Evolutionary conservation across 768 basidiomycete genomes (phyloP), one percentile per base, ranked within the genome.

Genomic region (Mycena olivaceomarginata): DNA sequence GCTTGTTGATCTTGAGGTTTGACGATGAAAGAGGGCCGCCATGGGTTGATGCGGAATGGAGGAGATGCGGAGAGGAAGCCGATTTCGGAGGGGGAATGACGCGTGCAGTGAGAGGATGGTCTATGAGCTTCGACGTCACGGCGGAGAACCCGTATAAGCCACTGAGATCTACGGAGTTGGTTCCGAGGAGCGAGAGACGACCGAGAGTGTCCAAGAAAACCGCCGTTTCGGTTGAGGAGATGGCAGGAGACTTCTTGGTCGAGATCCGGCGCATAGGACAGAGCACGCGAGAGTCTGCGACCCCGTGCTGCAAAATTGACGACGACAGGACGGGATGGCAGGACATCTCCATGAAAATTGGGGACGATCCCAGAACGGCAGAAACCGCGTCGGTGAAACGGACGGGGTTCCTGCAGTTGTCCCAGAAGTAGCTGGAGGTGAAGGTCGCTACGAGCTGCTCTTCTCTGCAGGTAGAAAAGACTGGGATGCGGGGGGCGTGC

Each of bases 261-360:
- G 73, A 74, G 41, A 46, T 20, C 2, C 74, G 59, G 18, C 60
- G 67, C 74, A 75, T 75, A 9, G 74, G 74, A 22, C 74, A 75
- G 9, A 75, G 25, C 20, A 75, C 67, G 2, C 39, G 40, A 5
- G 2, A 45, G 6, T 62, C 67, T 5, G 60, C 39, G 13, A 75
- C 48, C 6, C 31, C 60, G 2, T 37, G 48, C 25, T 46, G 37
- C 18, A 63, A 18, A n/a, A 75, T 69, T 13, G 46, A 69, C 0
- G 74, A 68, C 3, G 74, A 62, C 2, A 75, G 15, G 0, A 75
- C 74, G 0, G 74, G 45, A 43, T 75, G 67, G 48, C 74, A 75
- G 6, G 67, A 68, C 22, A 75, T 22, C 43, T 75, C 74, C 22
- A 75, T 16, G 39, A 75, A 75, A 15, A 69, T 12, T 3, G 60